Percentiles rank a stretch among this genome's conserved stretches.
These are phyloP conservation scores for Glebionis coronaria DNA, from an alignment of 129 eudicot species.

Conservation along the genomic window DNA sequence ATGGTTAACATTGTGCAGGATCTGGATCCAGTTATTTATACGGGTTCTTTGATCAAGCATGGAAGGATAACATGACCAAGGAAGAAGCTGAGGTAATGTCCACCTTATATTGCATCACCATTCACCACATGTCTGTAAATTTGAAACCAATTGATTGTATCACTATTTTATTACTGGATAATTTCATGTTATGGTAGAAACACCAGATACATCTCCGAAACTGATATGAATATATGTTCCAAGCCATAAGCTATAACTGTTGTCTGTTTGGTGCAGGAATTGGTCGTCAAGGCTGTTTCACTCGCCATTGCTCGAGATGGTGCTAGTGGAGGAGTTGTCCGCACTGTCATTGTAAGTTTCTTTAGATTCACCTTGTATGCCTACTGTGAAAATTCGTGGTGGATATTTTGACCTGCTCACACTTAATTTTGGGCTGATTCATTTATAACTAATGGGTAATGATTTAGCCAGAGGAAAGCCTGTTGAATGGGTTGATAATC, in stretches of 20 bases:
- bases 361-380: not conserved
- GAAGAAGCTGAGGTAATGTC: conserved; percentile 93
- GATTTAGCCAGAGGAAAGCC: not conserved
- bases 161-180: not conserved
- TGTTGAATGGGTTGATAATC: too few species aligned
- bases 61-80: conserved; percentile 93
- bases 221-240: not conserved
- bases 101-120: not conserved
- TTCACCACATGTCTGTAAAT: not conserved
- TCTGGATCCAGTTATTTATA: conserved; percentile 93
- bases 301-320: conserved; percentile 99
- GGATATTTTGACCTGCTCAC: not conserved
- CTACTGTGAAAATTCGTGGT: not conserved
- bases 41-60: conserved; percentile 95
- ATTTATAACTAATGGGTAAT: not conserved
- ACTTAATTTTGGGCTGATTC: not conserved
- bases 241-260: not conserved
- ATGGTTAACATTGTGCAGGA: conserved; percentile 40
- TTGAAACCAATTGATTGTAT: too few species aligned
- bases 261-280: conserved; percentile 42
- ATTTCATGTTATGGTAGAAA: not conserved
- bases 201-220: not conserved
- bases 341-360: conserved; percentile 82
- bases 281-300: conserved; percentile 93
- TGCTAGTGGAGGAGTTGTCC: conserved; percentile 97